Evolutionary conservation across 2,329 filamentous ascomycete species (phyloP).

Genomic region (Cladosporium sphaerospermum): DNA sequence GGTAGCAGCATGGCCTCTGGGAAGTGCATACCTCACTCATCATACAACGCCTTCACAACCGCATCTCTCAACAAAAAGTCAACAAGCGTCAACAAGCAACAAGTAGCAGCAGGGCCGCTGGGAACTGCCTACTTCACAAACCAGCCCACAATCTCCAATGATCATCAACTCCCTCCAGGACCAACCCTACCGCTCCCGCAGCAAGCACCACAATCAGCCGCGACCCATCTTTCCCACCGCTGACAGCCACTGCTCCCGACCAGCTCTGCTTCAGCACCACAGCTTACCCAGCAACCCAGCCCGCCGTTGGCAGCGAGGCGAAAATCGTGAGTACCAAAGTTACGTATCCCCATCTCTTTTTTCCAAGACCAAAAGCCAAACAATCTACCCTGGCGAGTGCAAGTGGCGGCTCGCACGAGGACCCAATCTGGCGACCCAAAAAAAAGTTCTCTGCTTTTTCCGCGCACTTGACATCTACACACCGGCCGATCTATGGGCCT

Average conservation of each 20-base stretch:
- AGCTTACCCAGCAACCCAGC: not conserved
- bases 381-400: conserved; percentile 6
- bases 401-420: conserved; percentile 5
- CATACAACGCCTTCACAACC: not conserved
- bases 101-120: conserved; percentile 7
- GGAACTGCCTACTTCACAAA: conserved; percentile 5
- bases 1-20: not conserved
- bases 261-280: not conserved
- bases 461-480: too few species aligned
- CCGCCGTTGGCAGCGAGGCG: not conserved
- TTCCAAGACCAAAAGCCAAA: not conserved
- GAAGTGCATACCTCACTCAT: not conserved
- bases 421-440: not conserved
- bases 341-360: conserved; percentile 5
- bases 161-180: not conserved
- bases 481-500: too few species aligned
- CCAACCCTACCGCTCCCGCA: not conserved
- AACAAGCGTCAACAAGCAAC: not conserved
- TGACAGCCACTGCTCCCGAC: conserved; percentile 7
- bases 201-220: not conserved
- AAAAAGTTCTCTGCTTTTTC: not conserved
- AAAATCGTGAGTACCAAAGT: not conserved
- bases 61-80: not conserved
- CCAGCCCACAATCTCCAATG: not conserved
- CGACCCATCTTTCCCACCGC: not conserved